A percentile compares a stretch with the other conserved stretches of the same genome.
phyloP scores from a whole-genome alignment of 352 stramenopile genomes.

The Phytophthora vignae region DNA sequence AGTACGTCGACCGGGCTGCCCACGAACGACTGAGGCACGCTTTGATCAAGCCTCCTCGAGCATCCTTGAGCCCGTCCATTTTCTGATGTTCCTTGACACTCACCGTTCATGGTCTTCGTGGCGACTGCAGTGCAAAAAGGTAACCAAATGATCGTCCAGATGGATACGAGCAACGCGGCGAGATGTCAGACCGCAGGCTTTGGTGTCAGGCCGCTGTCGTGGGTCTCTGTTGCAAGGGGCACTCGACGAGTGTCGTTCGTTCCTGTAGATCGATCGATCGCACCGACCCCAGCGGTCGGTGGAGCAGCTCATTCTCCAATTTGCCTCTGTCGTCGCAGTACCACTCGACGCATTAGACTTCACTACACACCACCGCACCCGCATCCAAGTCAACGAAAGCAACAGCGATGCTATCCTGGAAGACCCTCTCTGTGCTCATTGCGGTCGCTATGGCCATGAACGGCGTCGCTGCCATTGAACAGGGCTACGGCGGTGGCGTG shows the following conservation, averaged over 20 bases:
- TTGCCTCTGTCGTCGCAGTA: constrained; percentile 22
- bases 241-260: constrained; percentile 9
- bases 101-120: background rate
- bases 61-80: constrained; percentile 6
- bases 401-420: constrained; percentile 30
- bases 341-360: background rate
- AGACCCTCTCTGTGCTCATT: constrained; percentile 31
- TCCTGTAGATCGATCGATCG: background rate
- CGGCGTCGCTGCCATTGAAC: constrained; percentile 23
- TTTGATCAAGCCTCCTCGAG: background rate
- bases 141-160: constrained; percentile 31
- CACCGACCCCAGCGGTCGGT: background rate
- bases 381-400: no score
- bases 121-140: constrained; percentile 3
- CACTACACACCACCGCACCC: background rate
- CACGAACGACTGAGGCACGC: background rate
- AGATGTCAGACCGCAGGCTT: constrained; percentile 21
- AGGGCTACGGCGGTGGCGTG: constrained; percentile 31
- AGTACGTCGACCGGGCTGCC: background rate
- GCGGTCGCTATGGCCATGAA: constrained; percentile 33
- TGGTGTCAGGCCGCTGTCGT: background rate
- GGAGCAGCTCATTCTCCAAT: constrained; percentile 30
- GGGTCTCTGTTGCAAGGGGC: constrained; percentile 22
- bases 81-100: constrained; percentile 10
- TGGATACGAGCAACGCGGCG: constrained; percentile 28